Evolutionary conservation across 306 rosid species (phyloP).

Genomic region (Vachellia pachyceras): DNA sequence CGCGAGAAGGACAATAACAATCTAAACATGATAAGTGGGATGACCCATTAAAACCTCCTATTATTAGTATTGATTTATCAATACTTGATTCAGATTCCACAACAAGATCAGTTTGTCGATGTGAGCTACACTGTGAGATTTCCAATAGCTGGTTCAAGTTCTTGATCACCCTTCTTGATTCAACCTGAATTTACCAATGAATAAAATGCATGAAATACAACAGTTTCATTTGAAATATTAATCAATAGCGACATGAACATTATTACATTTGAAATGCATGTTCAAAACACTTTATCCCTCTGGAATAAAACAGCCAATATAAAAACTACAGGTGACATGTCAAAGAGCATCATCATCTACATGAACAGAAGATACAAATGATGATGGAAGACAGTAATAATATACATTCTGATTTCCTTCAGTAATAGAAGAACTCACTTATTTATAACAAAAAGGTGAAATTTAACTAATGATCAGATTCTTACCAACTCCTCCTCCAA

Average conservation of each 20-base stretch:
- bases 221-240: neutral
- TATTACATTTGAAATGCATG: neutral
- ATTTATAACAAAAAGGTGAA: conserved; percentile 1
- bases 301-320: too few species aligned
- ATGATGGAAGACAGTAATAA: neutral
- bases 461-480: neutral
- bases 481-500: conserved; percentile 59
- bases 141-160: conserved; percentile 38
- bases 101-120: conserved; percentile 12
- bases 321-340: neutral
- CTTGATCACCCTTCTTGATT: conserved; percentile 44
- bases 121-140: conserved; percentile 28
- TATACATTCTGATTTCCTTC: neutral
- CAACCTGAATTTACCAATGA: conserved; percentile 45
- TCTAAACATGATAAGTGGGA: conserved; percentile 40
- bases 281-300: neutral
- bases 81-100: conserved; percentile 16
- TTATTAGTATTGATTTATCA: conserved; percentile 46
- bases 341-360: neutral
- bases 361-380: neutral
- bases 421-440: neutral
- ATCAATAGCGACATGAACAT: neutral
- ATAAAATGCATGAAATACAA: neutral
- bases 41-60: conserved; percentile 55
- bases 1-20: conserved; percentile 43